Evolutionary conservation across 2,329 filamentous ascomycete genomes (phyloP).

Genomic region (Nothophoma quercina): DNA sequence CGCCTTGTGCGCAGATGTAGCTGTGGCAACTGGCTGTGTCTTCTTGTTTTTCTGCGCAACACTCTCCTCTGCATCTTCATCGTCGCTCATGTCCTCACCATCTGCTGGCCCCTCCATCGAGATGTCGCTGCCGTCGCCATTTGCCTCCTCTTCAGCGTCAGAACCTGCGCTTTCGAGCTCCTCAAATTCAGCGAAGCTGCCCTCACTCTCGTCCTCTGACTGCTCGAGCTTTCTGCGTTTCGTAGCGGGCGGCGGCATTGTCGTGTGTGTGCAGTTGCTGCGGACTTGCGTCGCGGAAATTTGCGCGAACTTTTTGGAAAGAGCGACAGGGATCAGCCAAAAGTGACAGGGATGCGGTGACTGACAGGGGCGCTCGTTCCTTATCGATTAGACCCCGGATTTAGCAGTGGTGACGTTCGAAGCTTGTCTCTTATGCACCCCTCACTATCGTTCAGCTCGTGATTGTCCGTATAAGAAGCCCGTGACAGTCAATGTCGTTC

Average conservation of each 20-base stretch:
- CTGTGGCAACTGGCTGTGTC: conserved; percentile 3
- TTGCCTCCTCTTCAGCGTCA: conserved; percentile 18
- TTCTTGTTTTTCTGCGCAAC: conserved; percentile 17
- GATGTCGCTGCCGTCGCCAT: conserved; percentile 23
- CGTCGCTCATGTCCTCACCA: conserved; percentile 18
- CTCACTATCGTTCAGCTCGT: conserved; percentile 7
- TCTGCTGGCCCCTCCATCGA: conserved; percentile 26
- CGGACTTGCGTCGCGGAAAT: conserved; percentile 25
- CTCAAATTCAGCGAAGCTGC: conserved; percentile 34
- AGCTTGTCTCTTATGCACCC: conserved; percentile 17
- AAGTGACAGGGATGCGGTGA: conserved; percentile 6
- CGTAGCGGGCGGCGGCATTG: conserved; percentile 47
- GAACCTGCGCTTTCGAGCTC: conserved; percentile 25
- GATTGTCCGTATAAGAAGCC: not conserved
- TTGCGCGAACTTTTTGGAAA: conserved; percentile 30
- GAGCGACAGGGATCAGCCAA: conserved; percentile 6
- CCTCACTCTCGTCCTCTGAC: conserved; percentile 41
- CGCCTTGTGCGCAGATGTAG: conserved; percentile 18
- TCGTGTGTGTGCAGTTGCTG: conserved; percentile 17
- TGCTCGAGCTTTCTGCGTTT: conserved; percentile 59
- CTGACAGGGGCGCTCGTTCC: too few species aligned
- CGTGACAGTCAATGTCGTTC: not conserved
- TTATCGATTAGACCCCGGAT: conserved; percentile 33
- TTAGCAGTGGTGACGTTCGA: conserved; percentile 13
- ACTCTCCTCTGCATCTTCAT: conserved; percentile 28